Base-by-base conservation (phyloP, 768 basidiomycete genomes). In the Daedalea quercina region DNA sequence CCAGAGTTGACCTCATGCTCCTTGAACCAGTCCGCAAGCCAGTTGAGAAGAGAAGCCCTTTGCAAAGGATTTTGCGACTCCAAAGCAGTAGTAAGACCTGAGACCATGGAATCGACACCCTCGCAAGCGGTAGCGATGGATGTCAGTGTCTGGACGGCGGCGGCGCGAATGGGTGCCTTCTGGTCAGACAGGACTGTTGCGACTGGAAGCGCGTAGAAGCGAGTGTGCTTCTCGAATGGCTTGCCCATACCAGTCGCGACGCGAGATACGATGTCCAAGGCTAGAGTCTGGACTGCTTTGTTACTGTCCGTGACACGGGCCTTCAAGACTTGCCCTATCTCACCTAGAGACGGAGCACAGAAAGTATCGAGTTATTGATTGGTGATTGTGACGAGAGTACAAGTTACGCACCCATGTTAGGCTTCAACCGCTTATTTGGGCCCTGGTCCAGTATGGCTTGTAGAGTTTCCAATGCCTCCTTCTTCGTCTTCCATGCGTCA, bases 401-500 rank as follows among this genome's bases (percentile, higher is more conserved):
- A 19, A 44, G 11, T 33, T 28, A 58, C 78, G 57, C 66, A 90
- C 93, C 91, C 85, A 99, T 91, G 9, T 71, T 79, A 22, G 91
- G 79, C 68, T 97, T 97, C 52, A 99, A 66, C 15, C 96, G 84
- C 62, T 95, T 95, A 67, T 98, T 98, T 41, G 81, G 76, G 47
- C 90, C 90, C 69, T 93, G 87, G 63, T 98, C 94, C 31, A 99
- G 70, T 53, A 92, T 78, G 0, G 80, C 82, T 62, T 91, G 87
- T 17, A 98, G 67, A 0, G 75, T 73, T 67, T 98, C 96, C 53
- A 98, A 74, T 2, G 90, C 94, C 62, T 97, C 95, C 67, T 99
- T 99, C 70, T 94, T 87, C 1, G 81, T 83, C 72, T 98, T 98
- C 95, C 95, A 99, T 0, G 92, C 85, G 57, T 95, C 94, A 60